Evolutionary conservation across 176 grass and related monocot species (phyloP).

Genomic region (Hordeum vulgare): DNA sequence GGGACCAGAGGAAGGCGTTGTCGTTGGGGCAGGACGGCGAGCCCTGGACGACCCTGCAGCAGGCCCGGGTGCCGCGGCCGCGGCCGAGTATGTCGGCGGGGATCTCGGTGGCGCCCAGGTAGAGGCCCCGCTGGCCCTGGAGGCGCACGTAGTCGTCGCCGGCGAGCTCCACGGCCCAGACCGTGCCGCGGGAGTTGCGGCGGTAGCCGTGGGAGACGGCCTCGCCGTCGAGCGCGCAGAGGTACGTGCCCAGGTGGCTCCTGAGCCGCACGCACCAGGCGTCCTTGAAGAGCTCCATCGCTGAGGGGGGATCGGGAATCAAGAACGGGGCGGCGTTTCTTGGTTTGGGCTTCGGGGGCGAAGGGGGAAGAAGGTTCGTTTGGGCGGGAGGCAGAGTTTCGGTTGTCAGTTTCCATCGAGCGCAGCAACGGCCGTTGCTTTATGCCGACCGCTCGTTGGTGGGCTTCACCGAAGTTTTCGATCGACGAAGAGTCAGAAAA

Average conservation of each 20-base stretch:
- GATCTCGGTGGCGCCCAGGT: constrained; percentile 37
- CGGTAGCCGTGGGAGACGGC: constrained; percentile 41
- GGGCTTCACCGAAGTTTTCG: too few species aligned
- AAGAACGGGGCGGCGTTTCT: constrained; percentile 33
- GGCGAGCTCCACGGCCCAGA: constrained; percentile 30
- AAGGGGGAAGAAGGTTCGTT: not conserved
- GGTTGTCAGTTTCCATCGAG: too few species aligned
- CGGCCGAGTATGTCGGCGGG: constrained; percentile 7
- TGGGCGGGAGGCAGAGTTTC: constrained; percentile 13
- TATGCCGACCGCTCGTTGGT: too few species aligned
- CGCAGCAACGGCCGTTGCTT: too few species aligned
- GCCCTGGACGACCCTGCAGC: constrained; percentile 36
- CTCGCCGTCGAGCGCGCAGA: constrained; percentile 29
- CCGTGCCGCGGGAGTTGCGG: constrained; percentile 35
- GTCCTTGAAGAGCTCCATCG: constrained; percentile 39
- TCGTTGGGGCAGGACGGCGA: constrained; percentile 27
- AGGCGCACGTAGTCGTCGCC: constrained; percentile 37
- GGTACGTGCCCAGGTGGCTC: constrained; percentile 54
- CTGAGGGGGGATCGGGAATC: not conserved
- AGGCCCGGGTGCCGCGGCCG: not conserved
- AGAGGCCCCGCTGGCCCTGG: constrained; percentile 21
- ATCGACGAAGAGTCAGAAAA: too few species aligned
- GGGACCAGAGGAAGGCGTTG: constrained; percentile 49
- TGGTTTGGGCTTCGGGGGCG: not conserved
- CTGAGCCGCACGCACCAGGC: constrained; percentile 20